phyloP scores from a whole-genome alignment of 1,284 basidiomycete species.

The Termitomyces sp. region DNA sequence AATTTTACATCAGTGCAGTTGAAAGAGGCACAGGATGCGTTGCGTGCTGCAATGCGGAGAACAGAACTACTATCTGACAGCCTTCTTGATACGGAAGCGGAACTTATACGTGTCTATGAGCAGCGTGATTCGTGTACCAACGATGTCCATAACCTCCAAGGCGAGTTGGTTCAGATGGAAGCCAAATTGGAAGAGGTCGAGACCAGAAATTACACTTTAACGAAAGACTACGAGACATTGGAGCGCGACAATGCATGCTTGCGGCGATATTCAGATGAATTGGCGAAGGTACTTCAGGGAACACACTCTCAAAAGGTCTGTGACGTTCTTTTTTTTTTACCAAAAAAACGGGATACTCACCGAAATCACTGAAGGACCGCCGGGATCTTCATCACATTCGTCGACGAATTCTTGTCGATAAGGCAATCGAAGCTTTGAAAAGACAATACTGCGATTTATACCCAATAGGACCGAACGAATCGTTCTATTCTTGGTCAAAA shows the following conservation, averaged over 20 bases:
- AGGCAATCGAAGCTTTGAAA: conserved; percentile 6
- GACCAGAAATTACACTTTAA: conserved; percentile 1
- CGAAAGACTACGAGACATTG: conserved; percentile 5
- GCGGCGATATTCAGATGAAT: neutral
- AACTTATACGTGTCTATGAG: conserved; percentile 1
- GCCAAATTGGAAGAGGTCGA: conserved; percentile 4
- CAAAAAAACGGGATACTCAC: neutral
- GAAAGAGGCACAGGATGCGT: conserved; percentile 1
- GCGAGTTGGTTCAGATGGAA: neutral
- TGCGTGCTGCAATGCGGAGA: neutral
- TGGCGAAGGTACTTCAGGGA: neutral
- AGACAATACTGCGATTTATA: neutral
- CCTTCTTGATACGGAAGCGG: neutral
- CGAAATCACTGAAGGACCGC: neutral
- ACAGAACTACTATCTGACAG: neutral
- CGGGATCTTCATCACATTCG: conserved; percentile 8
- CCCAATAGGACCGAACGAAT: neutral
- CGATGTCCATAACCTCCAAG: neutral
- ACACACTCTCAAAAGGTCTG: conserved; percentile 2
- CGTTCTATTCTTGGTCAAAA: conserved; percentile 6
- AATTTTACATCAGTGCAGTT: neutral
- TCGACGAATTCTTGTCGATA: conserved; percentile 7
- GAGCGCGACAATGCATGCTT: conserved; percentile 8
- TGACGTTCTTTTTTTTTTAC: neutral
- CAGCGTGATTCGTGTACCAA: neutral